Evolutionary conservation across 208 protist species (phyloP).

Genomic region (Leishmania amazonensis): DNA sequence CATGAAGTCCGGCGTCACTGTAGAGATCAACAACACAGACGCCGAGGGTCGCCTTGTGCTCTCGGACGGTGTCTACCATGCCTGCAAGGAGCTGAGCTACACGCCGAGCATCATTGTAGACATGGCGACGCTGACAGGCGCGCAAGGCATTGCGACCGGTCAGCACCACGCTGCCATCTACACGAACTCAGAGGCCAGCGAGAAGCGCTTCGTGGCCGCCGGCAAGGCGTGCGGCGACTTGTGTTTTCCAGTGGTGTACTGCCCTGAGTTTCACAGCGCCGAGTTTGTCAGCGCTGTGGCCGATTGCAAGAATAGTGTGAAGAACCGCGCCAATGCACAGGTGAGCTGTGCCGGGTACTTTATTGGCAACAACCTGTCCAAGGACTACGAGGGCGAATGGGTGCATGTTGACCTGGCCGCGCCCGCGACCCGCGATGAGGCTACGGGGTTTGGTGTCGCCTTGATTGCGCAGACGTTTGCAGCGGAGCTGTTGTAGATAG

Average conservation of each 20-base stretch:
- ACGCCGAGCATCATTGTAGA: constrained; percentile 86
- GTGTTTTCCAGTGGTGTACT: constrained; percentile 87
- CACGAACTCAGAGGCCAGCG: constrained; percentile 68
- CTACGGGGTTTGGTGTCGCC: constrained; percentile 79
- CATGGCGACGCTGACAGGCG: constrained; percentile 93
- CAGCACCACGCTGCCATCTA: constrained; percentile 82
- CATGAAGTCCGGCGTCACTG: constrained; percentile 86
- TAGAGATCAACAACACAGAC: constrained; percentile 95
- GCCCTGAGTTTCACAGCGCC: constrained; percentile 80
- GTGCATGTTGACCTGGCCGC: constrained; percentile 88
- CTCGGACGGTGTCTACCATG: constrained; percentile 90
- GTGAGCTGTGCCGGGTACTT: constrained; percentile 86
- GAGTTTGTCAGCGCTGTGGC: constrained; percentile 79
- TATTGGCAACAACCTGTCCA: constrained; percentile 64
- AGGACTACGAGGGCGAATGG: constrained; percentile 73
- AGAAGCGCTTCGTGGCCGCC: constrained; percentile 51
- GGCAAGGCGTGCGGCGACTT: constrained; percentile 77
- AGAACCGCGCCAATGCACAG: constrained; percentile 67
- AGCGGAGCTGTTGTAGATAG: constrained; percentile 23
- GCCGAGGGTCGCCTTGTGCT: constrained; percentile 93
- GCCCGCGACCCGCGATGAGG: constrained; percentile 65
- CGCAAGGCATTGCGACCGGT: constrained; percentile 87
- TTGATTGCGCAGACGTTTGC: constrained; percentile 65
- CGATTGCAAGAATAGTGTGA: constrained; percentile 77
- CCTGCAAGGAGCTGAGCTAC: constrained; percentile 69